These are phyloP conservation scores for Trichomonas tenax DNA, from an alignment of 208 protist species.

Conservation along the genomic window DNA sequence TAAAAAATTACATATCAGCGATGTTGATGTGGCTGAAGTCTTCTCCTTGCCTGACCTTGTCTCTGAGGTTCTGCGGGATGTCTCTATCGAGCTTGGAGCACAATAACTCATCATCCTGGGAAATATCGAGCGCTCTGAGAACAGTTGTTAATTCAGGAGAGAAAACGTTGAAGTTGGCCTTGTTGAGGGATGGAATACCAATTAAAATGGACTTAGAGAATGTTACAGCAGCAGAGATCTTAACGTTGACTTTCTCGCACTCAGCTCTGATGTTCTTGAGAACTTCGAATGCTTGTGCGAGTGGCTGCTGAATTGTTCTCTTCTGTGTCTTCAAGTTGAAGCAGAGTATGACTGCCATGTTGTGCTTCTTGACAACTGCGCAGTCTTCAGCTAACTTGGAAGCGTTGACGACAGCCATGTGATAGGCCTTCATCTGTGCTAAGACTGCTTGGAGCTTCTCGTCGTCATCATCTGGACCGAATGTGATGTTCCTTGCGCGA, in stretches of 20 bases:
- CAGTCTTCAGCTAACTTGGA: not conserved
- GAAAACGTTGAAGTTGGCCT: not conserved
- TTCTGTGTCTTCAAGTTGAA: not conserved
- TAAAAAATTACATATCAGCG: no score
- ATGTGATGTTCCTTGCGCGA: not conserved
- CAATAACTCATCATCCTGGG: not conserved
- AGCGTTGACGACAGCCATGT: not conserved
- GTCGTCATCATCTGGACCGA: not conserved
- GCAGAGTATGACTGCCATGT: not conserved
- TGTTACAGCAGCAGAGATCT: not conserved
- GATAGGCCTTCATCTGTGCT: not conserved
- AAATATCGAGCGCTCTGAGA: not conserved
- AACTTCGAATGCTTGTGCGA: not conserved
- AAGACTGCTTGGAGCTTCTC: not conserved
- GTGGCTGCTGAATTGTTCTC: not conserved
- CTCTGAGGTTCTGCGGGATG: not conserved
- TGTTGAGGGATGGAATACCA: not conserved
- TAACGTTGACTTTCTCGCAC: not conserved
- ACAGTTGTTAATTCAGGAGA: not conserved
- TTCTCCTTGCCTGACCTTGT: not conserved
- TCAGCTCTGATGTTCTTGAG: not conserved
- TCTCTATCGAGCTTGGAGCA: not conserved
- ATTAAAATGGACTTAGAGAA: not conserved
- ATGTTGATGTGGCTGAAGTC: not conserved
- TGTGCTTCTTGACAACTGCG: not conserved